Conservation (phyloP, 306 rosid genomes). For the Sechiopsis laciniata region DNA sequence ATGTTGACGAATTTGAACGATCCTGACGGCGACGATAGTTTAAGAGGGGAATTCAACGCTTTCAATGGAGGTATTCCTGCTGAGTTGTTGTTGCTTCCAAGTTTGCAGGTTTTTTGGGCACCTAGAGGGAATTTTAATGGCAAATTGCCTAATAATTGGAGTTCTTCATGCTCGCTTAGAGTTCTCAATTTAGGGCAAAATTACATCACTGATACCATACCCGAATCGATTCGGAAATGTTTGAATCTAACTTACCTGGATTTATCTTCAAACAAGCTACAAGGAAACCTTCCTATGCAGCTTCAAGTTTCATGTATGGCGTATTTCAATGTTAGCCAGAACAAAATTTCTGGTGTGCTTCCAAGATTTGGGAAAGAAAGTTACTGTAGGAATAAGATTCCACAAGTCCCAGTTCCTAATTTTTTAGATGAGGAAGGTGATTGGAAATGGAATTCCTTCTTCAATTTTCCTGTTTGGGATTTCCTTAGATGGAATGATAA, state of each 20-base stretch:
- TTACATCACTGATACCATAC: constrained; percentile 41
- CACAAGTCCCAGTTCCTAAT: constrained; percentile 22
- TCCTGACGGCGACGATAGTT: constrained; percentile 26
- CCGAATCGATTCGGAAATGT: constrained; percentile 43
- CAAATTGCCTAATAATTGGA: constrained; percentile 43
- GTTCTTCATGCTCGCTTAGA: constrained; percentile 40
- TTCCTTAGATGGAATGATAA: constrained; percentile 31
- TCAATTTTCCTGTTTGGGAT: constrained; percentile 30
- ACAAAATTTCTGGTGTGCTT: constrained; percentile 46
- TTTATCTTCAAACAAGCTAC: constrained; percentile 53
- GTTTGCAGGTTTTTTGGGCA: constrained; percentile 56
- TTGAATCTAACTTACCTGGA: constrained; percentile 50
- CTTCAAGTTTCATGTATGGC: constrained; percentile 53
- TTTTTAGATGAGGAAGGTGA: constrained; percentile 17
- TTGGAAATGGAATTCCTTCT: constrained; percentile 24
- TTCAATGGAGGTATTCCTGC: constrained; percentile 52
- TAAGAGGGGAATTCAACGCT: constrained; percentile 58
- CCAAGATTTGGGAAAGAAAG: constrained; percentile 32
- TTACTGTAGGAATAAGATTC: constrained; percentile 17
- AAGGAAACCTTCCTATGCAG: constrained; percentile 35
- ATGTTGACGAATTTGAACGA: constrained; percentile 2
- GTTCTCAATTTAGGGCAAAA: constrained; percentile 58
- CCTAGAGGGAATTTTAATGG: constrained; percentile 65
- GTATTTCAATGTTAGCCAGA: constrained; percentile 57
- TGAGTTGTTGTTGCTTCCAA: constrained; percentile 40